These are phyloP conservation scores for Chalciporus sp. DNA, from an alignment of 1,284 basidiomycete genomes.

Conservation along the genomic window DNA sequence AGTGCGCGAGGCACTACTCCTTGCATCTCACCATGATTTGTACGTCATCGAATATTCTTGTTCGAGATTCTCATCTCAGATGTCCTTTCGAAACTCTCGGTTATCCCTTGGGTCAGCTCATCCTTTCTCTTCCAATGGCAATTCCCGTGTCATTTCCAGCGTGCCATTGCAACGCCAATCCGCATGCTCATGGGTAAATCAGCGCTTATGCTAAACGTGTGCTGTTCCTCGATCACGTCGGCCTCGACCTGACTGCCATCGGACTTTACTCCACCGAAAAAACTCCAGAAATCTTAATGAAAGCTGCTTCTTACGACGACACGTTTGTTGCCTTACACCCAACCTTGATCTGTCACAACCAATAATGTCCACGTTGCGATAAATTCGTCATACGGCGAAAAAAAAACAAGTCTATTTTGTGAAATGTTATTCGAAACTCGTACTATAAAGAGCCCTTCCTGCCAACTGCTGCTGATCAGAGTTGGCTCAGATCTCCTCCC, in stretches of 20 bases:
- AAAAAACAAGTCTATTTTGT: conserved; percentile 41
- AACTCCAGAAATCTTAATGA: conserved; percentile 54
- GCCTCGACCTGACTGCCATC: conserved; percentile 52
- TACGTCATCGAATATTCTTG: conserved; percentile 40
- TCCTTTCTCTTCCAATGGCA: conserved; percentile 20
- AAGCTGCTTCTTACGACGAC: conserved; percentile 63
- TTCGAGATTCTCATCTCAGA: conserved; percentile 36
- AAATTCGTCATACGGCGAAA: conserved; percentile 55
- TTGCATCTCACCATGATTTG: conserved; percentile 38
- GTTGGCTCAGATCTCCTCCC: conserved; percentile 27
- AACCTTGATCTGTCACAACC: conserved; percentile 64
- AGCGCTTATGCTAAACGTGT: conserved; percentile 59
- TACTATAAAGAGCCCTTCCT: conserved; percentile 46
- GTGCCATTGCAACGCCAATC: conserved; percentile 35
- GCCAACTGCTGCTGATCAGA: conserved; percentile 22
- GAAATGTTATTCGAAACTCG: conserved; percentile 40
- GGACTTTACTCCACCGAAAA: conserved; percentile 71
- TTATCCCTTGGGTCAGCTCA: conserved; percentile 24
- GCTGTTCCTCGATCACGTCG: conserved; percentile 65
- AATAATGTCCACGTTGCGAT: conserved; percentile 70
- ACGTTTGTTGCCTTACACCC: conserved; percentile 69
- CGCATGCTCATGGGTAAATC: conserved; percentile 40
- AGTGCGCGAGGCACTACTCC: conserved; percentile 28
- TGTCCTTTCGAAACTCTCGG: conserved; percentile 23
- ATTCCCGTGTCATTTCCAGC: conserved; percentile 33